Conservation (phyloP, 495 filamentous ascomycete genomes). For the Podospora comata region DNA sequence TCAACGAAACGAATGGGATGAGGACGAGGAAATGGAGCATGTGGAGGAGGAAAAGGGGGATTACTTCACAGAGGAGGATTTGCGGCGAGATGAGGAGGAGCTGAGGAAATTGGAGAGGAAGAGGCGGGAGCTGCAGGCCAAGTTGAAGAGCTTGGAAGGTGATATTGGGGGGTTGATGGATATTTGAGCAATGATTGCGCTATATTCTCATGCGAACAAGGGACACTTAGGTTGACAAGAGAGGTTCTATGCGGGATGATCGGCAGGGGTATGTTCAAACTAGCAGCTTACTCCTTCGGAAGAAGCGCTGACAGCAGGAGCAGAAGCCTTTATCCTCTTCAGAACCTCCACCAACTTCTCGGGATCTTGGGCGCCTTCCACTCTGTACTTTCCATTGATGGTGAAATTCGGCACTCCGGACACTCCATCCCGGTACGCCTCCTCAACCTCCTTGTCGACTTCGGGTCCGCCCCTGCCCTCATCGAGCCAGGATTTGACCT, state of each 20-base stretch:
- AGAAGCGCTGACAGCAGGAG: conserved; percentile 18
- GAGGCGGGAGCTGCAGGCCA: conserved; percentile 72
- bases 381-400: conserved; percentile 57
- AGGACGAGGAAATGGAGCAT: conserved; percentile 35
- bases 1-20: conserved; percentile 45
- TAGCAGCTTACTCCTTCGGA: conserved; percentile 17
- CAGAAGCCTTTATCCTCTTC: conserved; percentile 43
- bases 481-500: conserved; percentile 60
- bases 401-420: conserved; percentile 73
- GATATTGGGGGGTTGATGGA: conserved; percentile 66
- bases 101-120: conserved; percentile 72
- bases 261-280: not conserved
- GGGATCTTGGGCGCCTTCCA: conserved; percentile 64
- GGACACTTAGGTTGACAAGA: not conserved
- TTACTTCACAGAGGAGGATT: conserved; percentile 68
- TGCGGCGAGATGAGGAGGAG: conserved; percentile 73
- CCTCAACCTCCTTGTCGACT: conserved; percentile 67
- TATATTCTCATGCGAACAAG: not conserved
- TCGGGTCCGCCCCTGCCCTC: conserved; percentile 61
- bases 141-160: conserved; percentile 74
- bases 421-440: conserved; percentile 56
- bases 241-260: not conserved
- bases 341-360: conserved; percentile 57
- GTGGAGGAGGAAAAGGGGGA: conserved; percentile 36
- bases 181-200: conserved; percentile 24